phyloP scores from a whole-genome alignment of 1,284 basidiomycete genomes.

The Tremellales sp. region DNA sequence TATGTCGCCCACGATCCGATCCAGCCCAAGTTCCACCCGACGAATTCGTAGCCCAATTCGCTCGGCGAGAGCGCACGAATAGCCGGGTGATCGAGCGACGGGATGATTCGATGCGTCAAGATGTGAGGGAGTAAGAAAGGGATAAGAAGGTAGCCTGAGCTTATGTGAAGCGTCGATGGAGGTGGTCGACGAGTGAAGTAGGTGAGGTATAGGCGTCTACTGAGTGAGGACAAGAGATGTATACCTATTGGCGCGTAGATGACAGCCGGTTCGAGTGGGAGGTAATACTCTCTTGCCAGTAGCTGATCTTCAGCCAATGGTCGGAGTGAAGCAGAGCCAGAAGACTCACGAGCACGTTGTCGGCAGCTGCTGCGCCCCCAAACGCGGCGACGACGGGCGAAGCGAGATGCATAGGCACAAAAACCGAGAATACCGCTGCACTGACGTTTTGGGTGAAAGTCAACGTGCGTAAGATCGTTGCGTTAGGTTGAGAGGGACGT shows the following conservation, averaged over 20 bases:
- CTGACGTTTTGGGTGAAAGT: conserved; percentile 42
- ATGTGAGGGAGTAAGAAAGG: conserved; percentile 34
- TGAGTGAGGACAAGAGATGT: conserved; percentile 29
- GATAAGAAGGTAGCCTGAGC: conserved; percentile 29
- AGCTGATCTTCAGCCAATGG: conserved; percentile 17
- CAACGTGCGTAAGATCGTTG: conserved; percentile 29
- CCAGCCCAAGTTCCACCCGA: conserved; percentile 30
- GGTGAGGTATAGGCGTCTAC: conserved; percentile 21
- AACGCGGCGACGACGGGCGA: conserved; percentile 38
- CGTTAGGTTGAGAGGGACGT: not conserved
- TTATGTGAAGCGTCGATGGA: conserved; percentile 13
- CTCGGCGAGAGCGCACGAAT: conserved; percentile 31
- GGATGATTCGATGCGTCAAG: conserved; percentile 35
- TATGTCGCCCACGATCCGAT: conserved; percentile 18
- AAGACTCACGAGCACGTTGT: conserved; percentile 35
- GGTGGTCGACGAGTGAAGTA: conserved; percentile 6
- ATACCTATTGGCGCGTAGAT: conserved; percentile 34
- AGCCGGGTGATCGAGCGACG: conserved; percentile 21
- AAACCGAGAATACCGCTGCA: conserved; percentile 39
- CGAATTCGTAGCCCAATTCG: conserved; percentile 43
- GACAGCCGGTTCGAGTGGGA: conserved; percentile 33
- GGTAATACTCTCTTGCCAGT: conserved; percentile 38
- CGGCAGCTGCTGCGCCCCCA: conserved; percentile 30
- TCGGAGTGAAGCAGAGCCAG: not conserved
- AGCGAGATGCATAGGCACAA: conserved; percentile 39